phyloP scores from a whole-genome alignment of 2,329 filamentous ascomycete species.

The Apiospora marii region DNA sequence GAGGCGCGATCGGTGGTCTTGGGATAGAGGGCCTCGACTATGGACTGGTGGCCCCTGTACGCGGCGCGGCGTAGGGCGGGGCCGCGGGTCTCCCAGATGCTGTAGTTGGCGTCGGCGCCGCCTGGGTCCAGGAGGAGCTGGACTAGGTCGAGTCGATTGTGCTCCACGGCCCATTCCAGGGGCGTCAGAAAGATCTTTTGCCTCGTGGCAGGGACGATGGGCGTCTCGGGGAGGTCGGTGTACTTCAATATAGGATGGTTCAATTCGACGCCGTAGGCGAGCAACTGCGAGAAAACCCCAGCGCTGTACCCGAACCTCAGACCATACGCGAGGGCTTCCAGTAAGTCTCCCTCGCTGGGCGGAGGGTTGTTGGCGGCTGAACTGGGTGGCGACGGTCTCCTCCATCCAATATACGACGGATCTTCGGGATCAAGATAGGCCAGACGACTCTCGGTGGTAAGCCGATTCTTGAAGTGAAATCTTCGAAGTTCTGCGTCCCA shows the following conservation, averaged over 20 bases:
- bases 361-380: background rate
- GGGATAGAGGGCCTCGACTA: too few species aligned
- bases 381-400: background rate
- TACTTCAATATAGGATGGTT: background rate
- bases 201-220: too few species aligned
- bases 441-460: background rate
- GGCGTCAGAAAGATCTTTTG: background rate
- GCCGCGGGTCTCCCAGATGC: background rate
- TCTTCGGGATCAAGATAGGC: background rate
- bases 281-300: background rate
- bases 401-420: background rate
- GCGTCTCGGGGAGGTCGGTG: background rate
- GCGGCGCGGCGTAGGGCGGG: too few species aligned
- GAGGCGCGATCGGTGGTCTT: too few species aligned
- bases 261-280: slow-evolving; percentile 20
- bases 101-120: slow-evolving; percentile 23
- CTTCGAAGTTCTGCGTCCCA: background rate
- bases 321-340: slow-evolving; percentile 2
- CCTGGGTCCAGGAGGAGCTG: background rate
- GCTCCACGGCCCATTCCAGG: slow-evolving; percentile 24
- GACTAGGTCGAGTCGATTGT: slow-evolving; percentile 22
- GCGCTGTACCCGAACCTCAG: slow-evolving; percentile 7
- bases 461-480: background rate
- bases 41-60: too few species aligned
- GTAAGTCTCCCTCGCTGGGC: background rate